Evolutionary conservation across 441 rosid species (phyloP), one percentile per base, ranked within the genome.

Genomic region (Syzygium syzygioides): DNA sequence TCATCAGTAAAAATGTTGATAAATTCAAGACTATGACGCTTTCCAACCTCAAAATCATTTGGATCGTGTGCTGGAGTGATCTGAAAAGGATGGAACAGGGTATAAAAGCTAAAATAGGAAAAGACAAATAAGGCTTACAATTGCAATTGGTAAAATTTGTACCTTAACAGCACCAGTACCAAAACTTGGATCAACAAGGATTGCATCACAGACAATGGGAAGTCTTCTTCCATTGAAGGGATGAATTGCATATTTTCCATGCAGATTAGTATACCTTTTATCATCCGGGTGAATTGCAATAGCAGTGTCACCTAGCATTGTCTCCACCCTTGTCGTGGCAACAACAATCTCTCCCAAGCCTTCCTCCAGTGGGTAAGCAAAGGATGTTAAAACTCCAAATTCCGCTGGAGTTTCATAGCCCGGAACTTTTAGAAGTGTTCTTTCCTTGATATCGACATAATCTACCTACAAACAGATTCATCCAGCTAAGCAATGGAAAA

Each of bases 111-210:
- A 71, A 37, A 9, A 45, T 71, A 37, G 83, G 83, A 71, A 71
- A 13, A 41, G 52, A 76, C 50, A 76, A 23, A 23, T 76, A 76
- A 76, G 52, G 52, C 83, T 76, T 37, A 23, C 52, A 76, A 41
- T 41, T 41, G 52, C 52, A 76, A 85, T 55, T 14, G 20, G 41
- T 30, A 85, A 34, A 17, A 55, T 12, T 3, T 32, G 52, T 91
- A 97, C 99, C 99, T 98, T 98, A 85, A 98, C 99, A 91, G 98
- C 98, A 89, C 99, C 99, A 91, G 99, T 98, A 79, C 99, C 99
- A 90, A 98, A 98, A n/a, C 87, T 93, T 10, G 95, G 98, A 94
- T 95, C 99, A 89, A 98, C 99, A 87, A 98, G 97, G 86, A 93
- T 92, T 56, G 93, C 93, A 92, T 96, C 99, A 91, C 98, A 94